Percentiles rank a stretch among this genome's conserved stretches.
phyloP scores from a whole-genome alignment of 805 yeast genomes.

The Teunomyces cretensis region DNA sequence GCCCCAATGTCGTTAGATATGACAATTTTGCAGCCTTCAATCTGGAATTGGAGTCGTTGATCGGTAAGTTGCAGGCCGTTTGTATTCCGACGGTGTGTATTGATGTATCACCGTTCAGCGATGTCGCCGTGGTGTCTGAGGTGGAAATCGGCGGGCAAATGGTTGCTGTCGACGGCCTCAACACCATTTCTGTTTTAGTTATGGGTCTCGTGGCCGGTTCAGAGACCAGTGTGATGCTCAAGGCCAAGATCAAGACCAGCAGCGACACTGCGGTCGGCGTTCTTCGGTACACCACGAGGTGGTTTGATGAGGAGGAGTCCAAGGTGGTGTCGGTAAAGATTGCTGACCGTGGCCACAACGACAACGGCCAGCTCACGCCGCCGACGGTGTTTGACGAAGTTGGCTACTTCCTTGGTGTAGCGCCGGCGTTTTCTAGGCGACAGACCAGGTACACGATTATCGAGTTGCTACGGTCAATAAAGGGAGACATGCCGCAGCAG shows the following conservation, averaged over 20 bases:
- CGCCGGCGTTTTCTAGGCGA: constrained; percentile 28
- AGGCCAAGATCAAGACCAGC: constrained; percentile 8
- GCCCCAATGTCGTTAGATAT: constrained; percentile 18
- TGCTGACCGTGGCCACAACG: not conserved
- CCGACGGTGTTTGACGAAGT: constrained; percentile 2
- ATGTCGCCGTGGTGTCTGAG: constrained; percentile 15
- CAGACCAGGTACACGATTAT: constrained; percentile 34
- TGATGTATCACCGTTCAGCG: constrained; percentile 14
- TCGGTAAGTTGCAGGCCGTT: constrained; percentile 16
- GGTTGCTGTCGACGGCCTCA: constrained; percentile 9
- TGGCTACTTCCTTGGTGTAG: not conserved
- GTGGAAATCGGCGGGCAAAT: constrained; percentile 26
- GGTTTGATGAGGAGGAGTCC: constrained; percentile 9
- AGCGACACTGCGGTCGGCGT: not conserved
- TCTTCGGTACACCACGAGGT: constrained; percentile 7
- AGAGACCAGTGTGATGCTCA: constrained; percentile 17
- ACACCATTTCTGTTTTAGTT: constrained; percentile 10
- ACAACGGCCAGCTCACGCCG: constrained; percentile 5
- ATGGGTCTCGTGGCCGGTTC: constrained; percentile 14
- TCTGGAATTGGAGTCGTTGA: constrained; percentile 11
- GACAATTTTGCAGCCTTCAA: constrained; percentile 17
- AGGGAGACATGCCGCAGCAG: not conserved
- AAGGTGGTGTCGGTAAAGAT: not conserved
- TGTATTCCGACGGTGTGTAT: constrained; percentile 22
- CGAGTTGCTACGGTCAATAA: constrained; percentile 5